A percentile compares a stretch with the other conserved stretches of the same genome.
phyloP scores from a whole-genome alignment of 768 basidiomycete genomes.

The Lactifluus rugatus region DNA sequence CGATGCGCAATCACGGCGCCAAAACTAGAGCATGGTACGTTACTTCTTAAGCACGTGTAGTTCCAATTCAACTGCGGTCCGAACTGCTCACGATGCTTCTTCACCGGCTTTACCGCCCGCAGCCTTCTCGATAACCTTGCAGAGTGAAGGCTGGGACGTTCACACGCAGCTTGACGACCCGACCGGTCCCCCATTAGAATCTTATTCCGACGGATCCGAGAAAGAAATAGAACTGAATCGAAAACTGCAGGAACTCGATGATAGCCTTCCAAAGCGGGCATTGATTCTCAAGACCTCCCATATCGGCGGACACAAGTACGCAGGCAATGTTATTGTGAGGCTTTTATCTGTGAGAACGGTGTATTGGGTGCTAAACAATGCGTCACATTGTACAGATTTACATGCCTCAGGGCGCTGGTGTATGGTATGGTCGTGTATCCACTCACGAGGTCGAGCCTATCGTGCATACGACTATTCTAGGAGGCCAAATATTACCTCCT shows the following conservation, averaged over 20 bases:
- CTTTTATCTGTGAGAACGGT: not conserved
- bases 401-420: conserved; percentile 71
- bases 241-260: conserved; percentile 40
- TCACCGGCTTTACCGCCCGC: conserved; percentile 9
- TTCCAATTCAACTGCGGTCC: not conserved
- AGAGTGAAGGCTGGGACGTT: conserved; percentile 62
- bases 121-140: conserved; percentile 59
- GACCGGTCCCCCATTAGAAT: conserved; percentile 49
- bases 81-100: not conserved
- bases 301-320: conserved; percentile 87
- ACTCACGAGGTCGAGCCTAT: conserved; percentile 82
- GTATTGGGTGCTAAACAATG: not conserved
- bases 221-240: conserved; percentile 43
- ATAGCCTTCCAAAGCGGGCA: conserved; percentile 51
- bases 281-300: conserved; percentile 85
- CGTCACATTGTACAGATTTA: conserved; percentile 49
- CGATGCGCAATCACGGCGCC: conserved; percentile 84
- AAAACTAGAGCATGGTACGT: conserved; percentile 63
- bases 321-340: conserved; percentile 84
- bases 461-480: conserved; percentile 78
- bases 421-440: conserved; percentile 93
- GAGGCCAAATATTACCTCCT: conserved; percentile 74
- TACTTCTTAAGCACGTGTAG: not conserved
- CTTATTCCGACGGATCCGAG: conserved; percentile 42
- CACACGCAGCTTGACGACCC: conserved; percentile 65